These are phyloP conservation scores for Crithidia bombi DNA, from an alignment of 208 protist genomes.

Conservation along the genomic window DNA sequence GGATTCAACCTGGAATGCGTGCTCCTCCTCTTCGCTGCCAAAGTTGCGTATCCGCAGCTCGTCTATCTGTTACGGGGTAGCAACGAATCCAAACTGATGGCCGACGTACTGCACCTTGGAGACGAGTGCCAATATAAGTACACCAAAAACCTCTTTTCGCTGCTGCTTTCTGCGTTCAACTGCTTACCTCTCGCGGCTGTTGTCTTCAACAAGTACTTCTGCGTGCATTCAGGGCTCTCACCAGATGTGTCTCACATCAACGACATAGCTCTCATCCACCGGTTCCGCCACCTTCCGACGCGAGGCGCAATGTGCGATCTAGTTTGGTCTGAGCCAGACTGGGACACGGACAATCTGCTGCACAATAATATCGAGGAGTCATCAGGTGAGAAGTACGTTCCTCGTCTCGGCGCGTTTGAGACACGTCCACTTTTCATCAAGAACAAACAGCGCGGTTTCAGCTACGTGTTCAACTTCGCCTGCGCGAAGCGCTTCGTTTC, in stretches of 20 bases:
- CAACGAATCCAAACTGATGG: conserved; percentile 90
- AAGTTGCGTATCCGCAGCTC: conserved; percentile 89
- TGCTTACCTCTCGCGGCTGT: conserved; percentile 97
- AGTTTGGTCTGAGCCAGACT: conserved; percentile 99
- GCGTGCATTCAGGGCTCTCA: conserved; percentile 98
- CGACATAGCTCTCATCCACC: conserved; percentile 93
- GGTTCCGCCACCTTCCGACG: conserved; percentile 98
- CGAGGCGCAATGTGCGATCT: conserved; percentile 98
- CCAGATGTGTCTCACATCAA: conserved; percentile 95
- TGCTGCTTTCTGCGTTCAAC: conserved; percentile 92
- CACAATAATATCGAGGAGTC: conserved; percentile 53
- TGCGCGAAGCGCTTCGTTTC: conserved; percentile 92
- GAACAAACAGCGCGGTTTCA: conserved; percentile 78
- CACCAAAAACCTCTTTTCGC: conserved; percentile 53
- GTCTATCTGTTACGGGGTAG: conserved; percentile 95
- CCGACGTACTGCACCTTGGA: conserved; percentile 91
- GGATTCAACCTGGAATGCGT: conserved; percentile 98
- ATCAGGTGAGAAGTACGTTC: conserved; percentile 63
- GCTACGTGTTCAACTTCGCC: conserved; percentile 87
- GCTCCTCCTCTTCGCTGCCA: conserved; percentile 95
- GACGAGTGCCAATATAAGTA: conserved; percentile 96
- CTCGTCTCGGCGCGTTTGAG: conserved; percentile 61
- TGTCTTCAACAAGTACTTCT: conserved; percentile 99
- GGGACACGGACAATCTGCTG: conserved; percentile 82
- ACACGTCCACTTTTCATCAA: conserved; percentile 59